Evolutionary conservation across 1,284 basidiomycete genomes (phyloP), one percentile per base, ranked within the genome.

Genomic region (Puccinia novopanici): DNA sequence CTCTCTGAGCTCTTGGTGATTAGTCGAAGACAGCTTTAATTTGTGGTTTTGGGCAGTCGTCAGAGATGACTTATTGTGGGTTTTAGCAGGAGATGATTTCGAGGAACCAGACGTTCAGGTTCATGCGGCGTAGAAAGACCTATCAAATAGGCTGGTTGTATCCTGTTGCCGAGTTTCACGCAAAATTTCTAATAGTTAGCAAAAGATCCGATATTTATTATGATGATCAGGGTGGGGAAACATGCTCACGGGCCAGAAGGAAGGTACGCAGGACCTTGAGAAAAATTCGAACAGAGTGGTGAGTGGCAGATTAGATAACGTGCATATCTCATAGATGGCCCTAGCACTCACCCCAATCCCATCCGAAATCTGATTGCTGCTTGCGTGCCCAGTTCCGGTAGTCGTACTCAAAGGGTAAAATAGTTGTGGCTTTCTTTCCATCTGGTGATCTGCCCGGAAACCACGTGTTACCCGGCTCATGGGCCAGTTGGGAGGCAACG

Each of bases 361-460:
- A 84, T 19, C 84, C 84, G 67, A 84, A 83, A 81, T 84, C 84
- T 19, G 82, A 82, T 81, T 84, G 83, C 65, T 82, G 82, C 77
- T 84, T 84, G 40, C 84, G 81, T n/a, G 83, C 78, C 82, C 82
- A 83, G 79, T 84, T 84, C 19, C 84, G 81, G 71, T 82, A 75
- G 22, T 81, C 80, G 55, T 83, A 84, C 74, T 83, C 82, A 76
- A 84, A 84, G 13, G 48, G 42, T 52, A 52, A 42, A 34, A 73
- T 40, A 3, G 70, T 72, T 48, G 65, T 59, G 5, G 67, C 8
- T 17, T 30, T n/a, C 37, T 52, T 75, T 0, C 40, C 59, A 19
- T 50, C 76, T 19, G 65, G 12, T 24, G 57, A 54, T 24, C 15
- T 52, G 40, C 48, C 45, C 27, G 76, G 76, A 50, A 70, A 78